Percentiles rank a stretch among this genome's conserved stretches.
Conservation (phyloP, 2,329 filamentous ascomycete species). For the Scedosporium minutisporum region DNA sequence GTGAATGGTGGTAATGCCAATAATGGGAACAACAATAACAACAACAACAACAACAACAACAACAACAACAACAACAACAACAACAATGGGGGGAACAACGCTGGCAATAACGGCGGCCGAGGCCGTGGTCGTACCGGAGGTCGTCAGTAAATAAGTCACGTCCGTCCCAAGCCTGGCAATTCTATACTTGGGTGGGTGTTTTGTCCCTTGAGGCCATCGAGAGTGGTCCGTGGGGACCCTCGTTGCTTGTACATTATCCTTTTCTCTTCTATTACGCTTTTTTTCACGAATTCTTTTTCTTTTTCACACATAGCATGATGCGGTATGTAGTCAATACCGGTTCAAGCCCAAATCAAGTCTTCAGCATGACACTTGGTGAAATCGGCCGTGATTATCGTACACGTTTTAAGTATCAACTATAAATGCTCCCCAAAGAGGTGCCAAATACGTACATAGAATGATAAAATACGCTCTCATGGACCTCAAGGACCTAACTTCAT, state of each 20-base stretch:
- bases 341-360: neutral
- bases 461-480: neutral
- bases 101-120: slow-evolving; percentile 7
- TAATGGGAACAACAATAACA: neutral
- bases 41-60: neutral
- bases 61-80: slow-evolving; percentile 10
- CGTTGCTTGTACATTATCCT: neutral
- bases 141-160: neutral
- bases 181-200: too few species aligned
- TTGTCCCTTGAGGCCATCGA: too few species aligned
- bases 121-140: neutral
- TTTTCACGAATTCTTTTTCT: neutral
- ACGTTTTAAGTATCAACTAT: neutral
- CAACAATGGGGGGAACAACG: slow-evolving; percentile 14
- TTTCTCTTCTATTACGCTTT: neutral
- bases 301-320: neutral
- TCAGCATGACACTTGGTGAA: neutral
- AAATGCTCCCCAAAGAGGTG: neutral
- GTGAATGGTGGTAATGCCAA: neutral
- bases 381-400: neutral
- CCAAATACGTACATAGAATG: neutral
- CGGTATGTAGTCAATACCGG: neutral
- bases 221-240: neutral
- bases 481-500: neutral
- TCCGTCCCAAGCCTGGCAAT: too few species aligned